Conservation (phyloP, 352 stramenopile species). For the Phytophthora hibernalis region DNA sequence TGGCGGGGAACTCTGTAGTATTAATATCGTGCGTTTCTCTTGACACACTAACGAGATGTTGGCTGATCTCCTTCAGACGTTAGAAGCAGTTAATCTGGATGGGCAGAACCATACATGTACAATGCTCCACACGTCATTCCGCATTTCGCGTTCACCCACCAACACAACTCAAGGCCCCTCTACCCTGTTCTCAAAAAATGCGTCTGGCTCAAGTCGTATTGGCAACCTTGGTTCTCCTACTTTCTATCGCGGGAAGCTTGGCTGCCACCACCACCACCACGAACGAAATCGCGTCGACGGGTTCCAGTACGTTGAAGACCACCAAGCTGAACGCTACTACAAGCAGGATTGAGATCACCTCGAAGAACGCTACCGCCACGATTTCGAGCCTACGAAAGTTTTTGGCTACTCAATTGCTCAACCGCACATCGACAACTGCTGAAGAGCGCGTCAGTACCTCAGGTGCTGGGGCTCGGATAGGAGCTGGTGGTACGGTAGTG, state of each 20-base stretch:
- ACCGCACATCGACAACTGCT: neutral
- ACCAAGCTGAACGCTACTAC: constrained; percentile 13
- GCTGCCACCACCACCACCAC: constrained; percentile 8
- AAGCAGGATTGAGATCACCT: constrained; percentile 4
- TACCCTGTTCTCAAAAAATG: constrained; percentile 8
- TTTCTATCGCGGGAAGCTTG: constrained; percentile 5
- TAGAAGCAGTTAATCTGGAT: too few relatives aligned
- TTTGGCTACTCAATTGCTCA: neutral
- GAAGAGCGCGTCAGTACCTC: neutral
- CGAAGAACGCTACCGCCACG: neutral
- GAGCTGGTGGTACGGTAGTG: constrained; percentile 5
- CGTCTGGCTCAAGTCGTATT: constrained; percentile 18
- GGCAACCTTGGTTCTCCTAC: constrained; percentile 8
- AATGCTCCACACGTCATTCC: constrained; percentile 16
- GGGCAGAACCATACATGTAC: too few relatives aligned
- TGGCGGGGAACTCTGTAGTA: too few relatives aligned
- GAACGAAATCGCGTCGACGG: constrained; percentile 13
- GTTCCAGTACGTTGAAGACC: constrained; percentile 5
- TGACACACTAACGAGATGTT: too few relatives aligned
- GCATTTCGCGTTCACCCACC: constrained; percentile 12
- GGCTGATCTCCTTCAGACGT: too few relatives aligned
- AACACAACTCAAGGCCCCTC: neutral
- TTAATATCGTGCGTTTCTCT: too few relatives aligned
- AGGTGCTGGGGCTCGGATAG: neutral
- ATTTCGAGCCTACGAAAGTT: neutral